Conservation (phyloP, 805 yeast genomes). For the Lipomyces sp. region DNA sequence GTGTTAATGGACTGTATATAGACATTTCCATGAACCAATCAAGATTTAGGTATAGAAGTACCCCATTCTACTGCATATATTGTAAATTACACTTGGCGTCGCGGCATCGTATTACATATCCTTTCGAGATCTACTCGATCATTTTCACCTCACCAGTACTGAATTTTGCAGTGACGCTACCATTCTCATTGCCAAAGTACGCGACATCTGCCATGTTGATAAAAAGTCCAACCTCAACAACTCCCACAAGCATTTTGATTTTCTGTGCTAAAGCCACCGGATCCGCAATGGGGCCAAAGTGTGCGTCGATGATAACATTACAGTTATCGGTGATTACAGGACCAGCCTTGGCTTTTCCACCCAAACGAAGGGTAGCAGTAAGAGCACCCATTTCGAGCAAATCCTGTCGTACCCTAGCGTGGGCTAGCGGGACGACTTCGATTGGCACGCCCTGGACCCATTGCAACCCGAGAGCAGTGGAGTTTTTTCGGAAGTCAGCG, state of each 20-base stretch:
- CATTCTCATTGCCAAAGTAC: constrained; percentile 87
- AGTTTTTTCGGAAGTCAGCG: constrained; percentile 88
- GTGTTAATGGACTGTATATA: neutral
- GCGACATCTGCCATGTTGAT: constrained; percentile 72
- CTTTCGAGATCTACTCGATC: constrained; percentile 11
- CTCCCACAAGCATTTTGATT: constrained; percentile 83
- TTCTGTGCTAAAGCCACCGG: constrained; percentile 57
- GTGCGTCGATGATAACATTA: constrained; percentile 90
- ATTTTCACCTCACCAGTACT: constrained; percentile 25
- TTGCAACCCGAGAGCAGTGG: constrained; percentile 69
- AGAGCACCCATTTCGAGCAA: constrained; percentile 67
- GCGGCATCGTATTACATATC: neutral
- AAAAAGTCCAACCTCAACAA: constrained; percentile 94
- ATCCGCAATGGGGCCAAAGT: constrained; percentile 74
- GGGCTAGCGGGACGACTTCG: constrained; percentile 90
- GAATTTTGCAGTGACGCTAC: constrained; percentile 51
- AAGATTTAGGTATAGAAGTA: neutral
- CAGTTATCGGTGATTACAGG: constrained; percentile 96
- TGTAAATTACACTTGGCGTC: neutral
- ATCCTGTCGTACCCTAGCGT: constrained; percentile 72
- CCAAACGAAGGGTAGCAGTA: constrained; percentile 72
- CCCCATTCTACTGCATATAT: neutral
- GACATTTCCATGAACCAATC: neutral
- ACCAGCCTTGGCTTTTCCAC: constrained; percentile 92
- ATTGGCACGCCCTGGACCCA: constrained; percentile 96